A percentile compares a stretch with the other conserved stretches of the same genome.
These are phyloP conservation scores for Cadophora malorum DNA, from an alignment of 2,329 filamentous ascomycete genomes.

Conservation along the genomic window DNA sequence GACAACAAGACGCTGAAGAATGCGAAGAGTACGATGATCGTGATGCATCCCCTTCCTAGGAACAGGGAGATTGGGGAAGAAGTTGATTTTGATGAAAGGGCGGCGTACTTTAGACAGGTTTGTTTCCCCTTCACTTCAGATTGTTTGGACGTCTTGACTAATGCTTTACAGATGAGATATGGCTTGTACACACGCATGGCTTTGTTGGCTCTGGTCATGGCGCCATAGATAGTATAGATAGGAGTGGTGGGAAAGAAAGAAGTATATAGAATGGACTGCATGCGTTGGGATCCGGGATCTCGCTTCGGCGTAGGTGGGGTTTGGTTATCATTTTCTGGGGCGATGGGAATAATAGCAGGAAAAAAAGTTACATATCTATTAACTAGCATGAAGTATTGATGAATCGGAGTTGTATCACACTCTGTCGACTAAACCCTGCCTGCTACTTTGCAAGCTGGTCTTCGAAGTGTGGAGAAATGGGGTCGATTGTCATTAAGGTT, in stretches of 20 bases:
- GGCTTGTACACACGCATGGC: slow-evolving; percentile 99
- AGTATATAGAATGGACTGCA: background rate
- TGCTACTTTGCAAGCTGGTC: too few relatives aligned
- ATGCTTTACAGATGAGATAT: slow-evolving; percentile 80
- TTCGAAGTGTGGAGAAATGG: too few relatives aligned
- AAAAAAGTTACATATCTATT: too few relatives aligned
- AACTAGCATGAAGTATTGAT: too few relatives aligned
- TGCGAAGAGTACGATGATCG: slow-evolving; percentile 90
- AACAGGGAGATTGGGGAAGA: slow-evolving; percentile 95
- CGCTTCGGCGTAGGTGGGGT: background rate
- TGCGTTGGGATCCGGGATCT: background rate
- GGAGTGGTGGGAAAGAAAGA: background rate
- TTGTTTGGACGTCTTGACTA: slow-evolving; percentile 21
- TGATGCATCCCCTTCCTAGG: slow-evolving; percentile 93
- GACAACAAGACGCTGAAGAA: slow-evolving; percentile 89
- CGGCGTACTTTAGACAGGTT: slow-evolving; percentile 99
- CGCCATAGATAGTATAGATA: slow-evolving; percentile 39
- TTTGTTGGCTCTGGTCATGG: slow-evolving; percentile 91
- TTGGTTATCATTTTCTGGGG: background rate
- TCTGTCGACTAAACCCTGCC: too few relatives aligned
- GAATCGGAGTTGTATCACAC: too few relatives aligned
- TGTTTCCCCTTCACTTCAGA: slow-evolving; percentile 50
- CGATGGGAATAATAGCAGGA: too few relatives aligned
- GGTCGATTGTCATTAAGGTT: too few relatives aligned
- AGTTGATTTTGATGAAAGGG: slow-evolving; percentile 95